These are phyloP conservation scores for Penicillium coffeae DNA, from an alignment of 495 filamentous ascomycete species.

Conservation along the genomic window DNA sequence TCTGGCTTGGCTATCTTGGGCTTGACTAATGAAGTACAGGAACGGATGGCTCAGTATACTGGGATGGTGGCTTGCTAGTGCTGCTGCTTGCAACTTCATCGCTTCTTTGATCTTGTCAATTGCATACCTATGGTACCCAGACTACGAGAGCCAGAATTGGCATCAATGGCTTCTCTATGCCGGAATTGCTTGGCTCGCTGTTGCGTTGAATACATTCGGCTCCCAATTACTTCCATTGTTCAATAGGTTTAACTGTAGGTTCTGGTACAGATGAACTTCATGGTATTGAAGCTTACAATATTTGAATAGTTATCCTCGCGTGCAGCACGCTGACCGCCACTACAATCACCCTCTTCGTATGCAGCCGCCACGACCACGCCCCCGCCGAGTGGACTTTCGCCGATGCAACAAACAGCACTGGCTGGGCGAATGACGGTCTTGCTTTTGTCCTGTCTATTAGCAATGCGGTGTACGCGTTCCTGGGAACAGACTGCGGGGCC, in stretches of 20 bases:
- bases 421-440: constrained; percentile 8
- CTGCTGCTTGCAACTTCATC: constrained; percentile 7
- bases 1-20: background rate
- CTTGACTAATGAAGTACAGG: background rate
- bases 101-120: constrained; percentile 7
- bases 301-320: constrained; percentile 3
- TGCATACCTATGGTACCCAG: constrained; percentile 6
- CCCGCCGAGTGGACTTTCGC: constrained; percentile 1
- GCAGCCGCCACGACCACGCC: constrained; percentile 3
- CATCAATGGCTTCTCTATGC: constrained; percentile 11
- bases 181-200: constrained; percentile 4
- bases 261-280: too few species aligned
- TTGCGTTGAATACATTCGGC: constrained; percentile 5
- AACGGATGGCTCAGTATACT: constrained; percentile 10
- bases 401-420: constrained; percentile 4
- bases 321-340: constrained; percentile 5
- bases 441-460: constrained; percentile 5
- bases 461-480: constrained; percentile 9
- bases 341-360: constrained; percentile 7
- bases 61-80: constrained; percentile 9
- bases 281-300: background rate
- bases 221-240: constrained; percentile 8
- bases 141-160: constrained; percentile 6
- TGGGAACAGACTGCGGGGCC: constrained; percentile 8
- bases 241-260: constrained; percentile 8